Base-by-base conservation (phyloP, 1,139 yeast genomes). In the Casaregolazyma lundiana region DNA sequence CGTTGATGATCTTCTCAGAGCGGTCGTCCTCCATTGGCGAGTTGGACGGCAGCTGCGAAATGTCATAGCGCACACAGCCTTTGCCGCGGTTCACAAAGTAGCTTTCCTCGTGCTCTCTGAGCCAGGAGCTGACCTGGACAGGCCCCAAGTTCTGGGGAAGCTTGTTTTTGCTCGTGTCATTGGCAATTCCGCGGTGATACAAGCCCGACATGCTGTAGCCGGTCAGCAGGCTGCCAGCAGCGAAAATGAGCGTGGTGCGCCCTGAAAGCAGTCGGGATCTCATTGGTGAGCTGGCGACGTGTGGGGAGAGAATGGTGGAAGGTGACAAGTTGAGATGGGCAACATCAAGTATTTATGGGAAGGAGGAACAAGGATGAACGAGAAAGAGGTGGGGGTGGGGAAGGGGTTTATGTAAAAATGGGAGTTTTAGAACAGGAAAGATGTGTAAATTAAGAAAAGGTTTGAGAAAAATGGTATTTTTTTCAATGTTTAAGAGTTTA, bases 1-100 rank as follows among this genome's bases (percentile, higher is more conserved):
- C 88, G 51, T 87, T 89, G 9, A 90, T 83, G 38, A 89, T 80
- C 54, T 84, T 84, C 62, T 90, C 97, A 1, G 92, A 80, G 52
- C 95, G 77, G 60, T 87, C 96, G 63, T 92, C 98, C 65, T 92
- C 99, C 54, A 90, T 88, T 7, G 98, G 98, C 41, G 84, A 80
- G 64, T 92, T 94, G 37, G 95, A 84, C 6, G 97, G 85, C 49
- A 92, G 69, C 67, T 92, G 98, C 43, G 95, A 78, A 29, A 88
- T 78, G 62, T 94, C 98, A 60, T 89, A 90, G 47, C 98, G 73
- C n/a, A 81, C 67, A 15, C 92, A 92, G n/a, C 97, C 97, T 55
- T 84, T 83, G 11, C 94, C 90, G 50, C 96, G 75, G 55, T 85
- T 81, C 17, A 90, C 92, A 36, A 70, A 63, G 60, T 83, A 87